These are phyloP conservation scores for Stereum hirsutum DNA, from an alignment of 1,284 basidiomycete species.

Conservation along the genomic window DNA sequence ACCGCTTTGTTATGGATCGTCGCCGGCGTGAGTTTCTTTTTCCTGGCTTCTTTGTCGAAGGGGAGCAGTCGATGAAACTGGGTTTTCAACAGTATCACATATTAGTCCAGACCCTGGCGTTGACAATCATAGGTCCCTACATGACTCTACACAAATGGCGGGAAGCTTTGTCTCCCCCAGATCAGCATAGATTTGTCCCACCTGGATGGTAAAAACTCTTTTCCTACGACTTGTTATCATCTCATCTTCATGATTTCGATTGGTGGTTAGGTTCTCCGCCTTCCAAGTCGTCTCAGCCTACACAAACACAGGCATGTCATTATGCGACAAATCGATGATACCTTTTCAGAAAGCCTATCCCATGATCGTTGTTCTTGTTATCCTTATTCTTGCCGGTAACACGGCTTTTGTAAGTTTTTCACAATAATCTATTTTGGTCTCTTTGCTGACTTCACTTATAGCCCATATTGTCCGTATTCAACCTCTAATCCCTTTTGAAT, in stretches of 20 bases:
- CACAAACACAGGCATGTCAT: conserved; percentile 84
- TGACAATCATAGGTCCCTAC: conserved; percentile 47
- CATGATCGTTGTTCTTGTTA: conserved; percentile 57
- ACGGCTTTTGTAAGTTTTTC: conserved; percentile 73
- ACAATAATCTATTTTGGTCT: conserved; percentile 1
- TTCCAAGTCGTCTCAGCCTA: conserved; percentile 87
- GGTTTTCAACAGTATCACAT: conserved; percentile 27
- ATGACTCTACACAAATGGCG: conserved; percentile 26
- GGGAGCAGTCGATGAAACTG: background rate
- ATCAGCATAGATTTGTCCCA: conserved; percentile 27
- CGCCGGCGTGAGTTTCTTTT: conserved; percentile 16
- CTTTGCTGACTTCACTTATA: conserved; percentile 18
- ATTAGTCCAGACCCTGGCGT: conserved; percentile 54
- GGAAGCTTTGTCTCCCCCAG: conserved; percentile 17
- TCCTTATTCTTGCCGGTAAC: conserved; percentile 86
- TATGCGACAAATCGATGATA: conserved; percentile 86
- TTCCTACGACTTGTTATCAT: background rate
- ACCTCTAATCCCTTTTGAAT: background rate
- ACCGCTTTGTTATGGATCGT: conserved; percentile 61
- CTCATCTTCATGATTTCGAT: background rate
- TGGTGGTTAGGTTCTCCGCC: conserved; percentile 63
- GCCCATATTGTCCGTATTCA: conserved; percentile 61
- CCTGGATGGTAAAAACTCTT: conserved; percentile 35
- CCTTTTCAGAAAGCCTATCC: conserved; percentile 84
- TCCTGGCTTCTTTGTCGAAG: background rate